Conservation (phyloP, 2,329 filamentous ascomycete species). For the Ophiocordyceps robertsii region DNA sequence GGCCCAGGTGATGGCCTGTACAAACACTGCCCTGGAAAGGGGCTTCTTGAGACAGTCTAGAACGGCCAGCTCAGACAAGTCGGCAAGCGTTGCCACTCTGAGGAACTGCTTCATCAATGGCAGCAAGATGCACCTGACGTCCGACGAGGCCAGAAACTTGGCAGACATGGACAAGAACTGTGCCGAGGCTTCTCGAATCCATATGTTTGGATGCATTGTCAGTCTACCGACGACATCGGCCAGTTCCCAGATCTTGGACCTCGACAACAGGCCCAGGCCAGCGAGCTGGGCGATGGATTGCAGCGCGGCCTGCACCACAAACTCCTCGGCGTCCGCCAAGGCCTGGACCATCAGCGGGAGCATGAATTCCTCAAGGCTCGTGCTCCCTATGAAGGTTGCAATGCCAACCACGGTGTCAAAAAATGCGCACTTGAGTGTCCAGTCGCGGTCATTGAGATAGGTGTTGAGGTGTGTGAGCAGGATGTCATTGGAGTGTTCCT, state of each 20-base stretch:
- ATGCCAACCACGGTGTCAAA: slow-evolving; percentile 93
- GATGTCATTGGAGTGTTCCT: slow-evolving; percentile 87
- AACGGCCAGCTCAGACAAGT: slow-evolving; percentile 58
- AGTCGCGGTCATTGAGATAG: slow-evolving; percentile 90
- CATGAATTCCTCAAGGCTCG: slow-evolving; percentile 87
- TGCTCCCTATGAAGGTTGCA: slow-evolving; percentile 77
- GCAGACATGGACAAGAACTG: slow-evolving; percentile 71
- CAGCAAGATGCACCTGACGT: slow-evolving; percentile 69
- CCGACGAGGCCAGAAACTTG: slow-evolving; percentile 62
- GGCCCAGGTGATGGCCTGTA: slow-evolving; percentile 79
- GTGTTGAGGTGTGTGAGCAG: slow-evolving; percentile 92
- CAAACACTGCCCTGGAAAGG: slow-evolving; percentile 65
- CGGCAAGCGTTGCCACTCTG: slow-evolving; percentile 52
- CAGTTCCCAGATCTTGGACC: slow-evolving; percentile 75
- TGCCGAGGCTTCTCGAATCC: slow-evolving; percentile 83
- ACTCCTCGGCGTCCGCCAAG: slow-evolving; percentile 83
- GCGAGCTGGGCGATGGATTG: slow-evolving; percentile 82
- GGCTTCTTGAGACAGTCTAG: slow-evolving; percentile 77
- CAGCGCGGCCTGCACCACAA: slow-evolving; percentile 81
- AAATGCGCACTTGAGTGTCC: slow-evolving; percentile 92
- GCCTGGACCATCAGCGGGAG: slow-evolving; percentile 92
- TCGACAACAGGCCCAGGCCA: slow-evolving; percentile 73
- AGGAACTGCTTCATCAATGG: slow-evolving; percentile 74
- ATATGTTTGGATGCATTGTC: slow-evolving; percentile 84
- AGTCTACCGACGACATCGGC: slow-evolving; percentile 74